phyloP scores from a whole-genome alignment of 805 yeast species.

The Starmerella bombi region DNA sequence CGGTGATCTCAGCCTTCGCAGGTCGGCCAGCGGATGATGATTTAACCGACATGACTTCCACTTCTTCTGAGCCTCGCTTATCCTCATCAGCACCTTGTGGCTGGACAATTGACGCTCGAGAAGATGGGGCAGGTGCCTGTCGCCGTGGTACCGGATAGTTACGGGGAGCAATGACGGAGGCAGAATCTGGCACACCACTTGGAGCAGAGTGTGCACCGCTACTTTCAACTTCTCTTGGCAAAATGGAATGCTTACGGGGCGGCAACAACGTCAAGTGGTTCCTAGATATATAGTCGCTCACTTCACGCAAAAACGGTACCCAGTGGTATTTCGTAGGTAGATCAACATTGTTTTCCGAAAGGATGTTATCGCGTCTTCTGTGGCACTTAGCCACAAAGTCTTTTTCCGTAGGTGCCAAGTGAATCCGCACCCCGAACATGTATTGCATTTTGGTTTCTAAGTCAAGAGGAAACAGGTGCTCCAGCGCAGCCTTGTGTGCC shows the following conservation, averaged over 20 bases:
- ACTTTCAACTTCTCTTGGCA: no score
- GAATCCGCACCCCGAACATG: slow-evolving; percentile 20
- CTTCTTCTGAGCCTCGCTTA: neutral
- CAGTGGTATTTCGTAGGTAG: slow-evolving; percentile 70
- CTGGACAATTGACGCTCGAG: neutral
- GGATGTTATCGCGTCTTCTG: slow-evolving; percentile 50
- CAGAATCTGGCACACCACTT: no score
- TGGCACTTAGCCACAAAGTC: slow-evolving; percentile 69
- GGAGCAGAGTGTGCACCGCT: no score
- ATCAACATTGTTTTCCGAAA: slow-evolving; percentile 33
- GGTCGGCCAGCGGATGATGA: no score
- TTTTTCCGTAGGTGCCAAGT: slow-evolving; percentile 57
- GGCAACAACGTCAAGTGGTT: slow-evolving; percentile 26
- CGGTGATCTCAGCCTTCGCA: neutral
- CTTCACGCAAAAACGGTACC: slow-evolving; percentile 66
- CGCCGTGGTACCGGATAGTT: neutral
- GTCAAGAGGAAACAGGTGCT: slow-evolving; percentile 60
- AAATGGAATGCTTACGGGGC: slow-evolving; percentile 3
- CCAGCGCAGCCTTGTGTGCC: slow-evolving; percentile 51
- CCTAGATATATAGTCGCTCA: slow-evolving; percentile 64
- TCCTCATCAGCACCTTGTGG: neutral
- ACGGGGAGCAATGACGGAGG: no score
- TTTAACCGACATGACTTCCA: neutral
- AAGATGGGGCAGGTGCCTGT: neutral
- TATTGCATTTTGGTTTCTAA: slow-evolving; percentile 33